A percentile compares a stretch with the other conserved stretches of the same genome.
These are phyloP conservation scores for Sideroxylon spinosum DNA, from an alignment of 179 eudicot genomes.

Conservation along the genomic window DNA sequence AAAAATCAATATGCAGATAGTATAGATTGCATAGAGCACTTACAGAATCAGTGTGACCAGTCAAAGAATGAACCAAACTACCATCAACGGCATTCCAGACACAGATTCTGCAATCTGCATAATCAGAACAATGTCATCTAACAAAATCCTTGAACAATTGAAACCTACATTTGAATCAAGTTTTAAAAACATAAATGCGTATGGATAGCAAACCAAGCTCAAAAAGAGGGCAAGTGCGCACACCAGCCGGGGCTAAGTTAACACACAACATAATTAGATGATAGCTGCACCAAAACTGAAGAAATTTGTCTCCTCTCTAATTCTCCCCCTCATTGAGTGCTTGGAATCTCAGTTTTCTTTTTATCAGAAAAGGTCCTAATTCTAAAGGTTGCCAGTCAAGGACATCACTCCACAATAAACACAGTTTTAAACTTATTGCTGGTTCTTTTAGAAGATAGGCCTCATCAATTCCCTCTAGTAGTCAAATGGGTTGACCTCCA, in stretches of 20 bases:
- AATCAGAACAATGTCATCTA: constrained; percentile 16
- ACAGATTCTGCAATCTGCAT: constrained; percentile 98
- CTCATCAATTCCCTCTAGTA: not conserved
- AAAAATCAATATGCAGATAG: not conserved
- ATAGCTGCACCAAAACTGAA: not conserved
- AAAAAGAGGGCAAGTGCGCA: not conserved
- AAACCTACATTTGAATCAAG: not conserved
- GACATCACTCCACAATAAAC: not conserved
- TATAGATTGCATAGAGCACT: constrained; percentile 24
- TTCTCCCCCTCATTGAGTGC: not conserved
- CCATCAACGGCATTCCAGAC: constrained; percentile 99
- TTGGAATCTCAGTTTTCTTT: not conserved
- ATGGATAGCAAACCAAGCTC: not conserved
- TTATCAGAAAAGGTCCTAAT: constrained; percentile 4
- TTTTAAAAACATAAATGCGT: not conserved
- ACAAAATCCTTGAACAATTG: not conserved
- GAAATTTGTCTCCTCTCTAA: not conserved
- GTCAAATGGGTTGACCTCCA: not conserved
- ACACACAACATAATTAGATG: not conserved
- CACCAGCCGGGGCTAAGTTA: not conserved
- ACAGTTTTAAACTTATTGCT: too few species aligned
- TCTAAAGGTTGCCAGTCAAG: not conserved
- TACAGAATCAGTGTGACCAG: constrained; percentile 97
- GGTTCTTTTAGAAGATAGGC: not conserved
- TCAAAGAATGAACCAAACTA: constrained; percentile 94